A percentile compares a stretch with the other conserved stretches of the same genome.
These are phyloP conservation scores for Ascomycota sp. DNA, from an alignment of 2,329 filamentous ascomycete genomes.

Conservation along the genomic window DNA sequence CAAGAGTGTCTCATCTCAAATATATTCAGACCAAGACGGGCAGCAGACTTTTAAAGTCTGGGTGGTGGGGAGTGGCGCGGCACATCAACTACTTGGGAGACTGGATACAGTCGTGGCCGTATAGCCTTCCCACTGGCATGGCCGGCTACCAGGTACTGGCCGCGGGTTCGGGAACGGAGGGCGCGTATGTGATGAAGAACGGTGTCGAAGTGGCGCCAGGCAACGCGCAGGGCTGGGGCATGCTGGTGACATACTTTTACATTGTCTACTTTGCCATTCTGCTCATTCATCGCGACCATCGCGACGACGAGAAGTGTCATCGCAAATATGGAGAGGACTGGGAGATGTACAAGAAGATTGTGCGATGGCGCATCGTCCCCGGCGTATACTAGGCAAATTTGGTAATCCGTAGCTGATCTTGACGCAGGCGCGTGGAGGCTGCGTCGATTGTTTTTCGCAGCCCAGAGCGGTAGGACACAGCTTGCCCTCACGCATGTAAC, in stretches of 20 bases:
- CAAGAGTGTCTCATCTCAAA: conserved; percentile 56
- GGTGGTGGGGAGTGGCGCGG: conserved; percentile 83
- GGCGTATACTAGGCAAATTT: conserved; percentile 61
- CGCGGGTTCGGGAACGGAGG: conserved; percentile 26
- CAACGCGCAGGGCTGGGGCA: conserved; percentile 61
- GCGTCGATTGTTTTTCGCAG: too few relatives aligned
- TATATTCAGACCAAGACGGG: conserved; percentile 73
- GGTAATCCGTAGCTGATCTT: too few relatives aligned
- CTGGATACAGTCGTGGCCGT: conserved; percentile 86
- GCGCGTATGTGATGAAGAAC: conserved; percentile 34
- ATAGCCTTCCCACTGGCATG: conserved; percentile 67
- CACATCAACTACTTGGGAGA: conserved; percentile 96
- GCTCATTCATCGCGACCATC: conserved; percentile 64
- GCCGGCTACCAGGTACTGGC: conserved; percentile 60
- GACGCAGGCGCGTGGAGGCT: not conserved
- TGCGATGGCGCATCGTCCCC: conserved; percentile 66
- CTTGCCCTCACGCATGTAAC: too few relatives aligned
- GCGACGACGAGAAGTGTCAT: conserved; percentile 80
- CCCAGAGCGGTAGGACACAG: too few relatives aligned
- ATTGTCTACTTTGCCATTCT: conserved; percentile 78
- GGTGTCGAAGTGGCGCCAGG: conserved; percentile 49
- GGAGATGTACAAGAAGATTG: conserved; percentile 69
- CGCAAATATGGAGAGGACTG: conserved; percentile 87
- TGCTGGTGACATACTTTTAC: conserved; percentile 87
- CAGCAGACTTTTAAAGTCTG: conserved; percentile 60